Evolutionary conservation across 140 eudicot genomes (phyloP).

Genomic region (Bidens hawaiensis): DNA sequence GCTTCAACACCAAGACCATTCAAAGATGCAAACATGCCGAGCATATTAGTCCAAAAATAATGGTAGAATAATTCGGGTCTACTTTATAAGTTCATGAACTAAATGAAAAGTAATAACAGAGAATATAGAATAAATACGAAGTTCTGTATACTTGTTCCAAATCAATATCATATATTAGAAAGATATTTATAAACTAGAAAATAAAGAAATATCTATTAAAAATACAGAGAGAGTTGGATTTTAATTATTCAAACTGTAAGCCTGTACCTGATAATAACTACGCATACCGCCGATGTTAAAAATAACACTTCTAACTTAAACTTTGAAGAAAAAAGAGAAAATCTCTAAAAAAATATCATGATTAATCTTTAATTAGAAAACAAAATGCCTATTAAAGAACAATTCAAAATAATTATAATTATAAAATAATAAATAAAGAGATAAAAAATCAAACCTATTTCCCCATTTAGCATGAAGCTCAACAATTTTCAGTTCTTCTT

Average conservation of each 20-base stretch:
- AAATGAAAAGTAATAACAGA: conserved; percentile 10
- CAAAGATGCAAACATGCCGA: conserved; percentile 8
- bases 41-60: conserved; percentile 4
- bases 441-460: conserved; percentile 50
- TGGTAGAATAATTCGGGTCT: conserved; percentile 18
- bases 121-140: conserved; percentile 16
- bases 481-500: conserved; percentile 73
- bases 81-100: conserved; percentile 28
- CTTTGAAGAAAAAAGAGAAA: neutral
- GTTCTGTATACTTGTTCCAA: conserved; percentile 13
- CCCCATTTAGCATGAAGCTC: conserved; percentile 95
- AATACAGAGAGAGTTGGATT: no score
- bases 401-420: neutral
- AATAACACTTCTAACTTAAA: no score
- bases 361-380: neutral
- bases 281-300: no score
- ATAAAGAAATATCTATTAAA: neutral
- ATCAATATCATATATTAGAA: conserved; percentile 3
- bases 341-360: neutral
- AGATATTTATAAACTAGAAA: neutral
- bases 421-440: neutral
- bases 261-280: no score
- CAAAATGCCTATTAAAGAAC: neutral
- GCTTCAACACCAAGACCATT: conserved; percentile 16
- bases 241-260: no score